Evolutionary conservation across 2,329 filamentous ascomycete species (phyloP), one percentile per base, ranked within the genome.

Genomic region (Botrytis deweyae): DNA sequence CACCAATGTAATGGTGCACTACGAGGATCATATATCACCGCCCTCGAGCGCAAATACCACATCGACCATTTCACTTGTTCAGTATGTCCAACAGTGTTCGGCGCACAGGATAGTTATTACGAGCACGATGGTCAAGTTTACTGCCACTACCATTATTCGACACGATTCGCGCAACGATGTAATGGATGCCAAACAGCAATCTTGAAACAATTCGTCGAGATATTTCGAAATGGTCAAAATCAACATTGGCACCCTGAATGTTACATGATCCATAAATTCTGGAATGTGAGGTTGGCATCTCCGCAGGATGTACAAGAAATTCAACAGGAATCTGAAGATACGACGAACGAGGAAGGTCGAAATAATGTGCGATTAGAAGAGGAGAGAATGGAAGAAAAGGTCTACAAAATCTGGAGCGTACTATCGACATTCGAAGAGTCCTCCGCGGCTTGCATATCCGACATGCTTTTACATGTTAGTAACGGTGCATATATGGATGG

Each of bases 231-330:
- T 83, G 95, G 95, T 2, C 93, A 97, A 82, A 98, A 98, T 81
- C 96, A 99, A 81, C 96, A 99, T 82, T 99, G 96, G 96, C 96
- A 99, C 81, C 96, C 96, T 2, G 96, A 99, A 83, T 99, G 96
- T 83, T 99, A 99, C 84, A 99, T 99, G 96, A 99, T 99, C 76
- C 96, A 99, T 85, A 99, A 99, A 81, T 99, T 98, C 83, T 99
- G 96, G 96, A 99, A 98, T 81, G 96, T 99, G 74, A 91, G 96
- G 70, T 86, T 99, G 55, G 81, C 81, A 42, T 80, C 79, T 12
- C 76, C 82, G 33, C 81, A 83, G n/a, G 83, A 87, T 70, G 81
- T 82, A 18, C 84, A 86, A 71, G 87, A 89, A 72, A 81, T 84
- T 14, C 36, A 75, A 25, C 77, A 75, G 14, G 68, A 75, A 46